Evolutionary conservation across 768 basidiomycete genomes (phyloP).

Genomic region (Xerocomellus dryophilus): DNA sequence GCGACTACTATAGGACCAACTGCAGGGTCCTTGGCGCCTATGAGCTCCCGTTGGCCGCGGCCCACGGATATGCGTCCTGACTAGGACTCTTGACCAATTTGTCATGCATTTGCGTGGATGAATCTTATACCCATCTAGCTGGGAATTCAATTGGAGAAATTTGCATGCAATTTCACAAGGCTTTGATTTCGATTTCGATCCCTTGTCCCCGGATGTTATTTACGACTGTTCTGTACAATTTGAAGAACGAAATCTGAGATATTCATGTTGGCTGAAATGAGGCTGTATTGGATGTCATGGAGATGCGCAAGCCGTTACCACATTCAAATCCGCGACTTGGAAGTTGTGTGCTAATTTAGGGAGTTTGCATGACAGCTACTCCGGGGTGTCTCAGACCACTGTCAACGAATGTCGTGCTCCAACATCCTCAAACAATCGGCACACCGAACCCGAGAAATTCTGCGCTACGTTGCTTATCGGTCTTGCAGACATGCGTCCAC

Average conservation of each 20-base stretch:
- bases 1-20: slow-evolving; percentile 30
- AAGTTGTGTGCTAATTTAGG: too few species aligned
- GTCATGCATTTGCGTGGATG: not conserved
- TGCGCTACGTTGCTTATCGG: slow-evolving; percentile 1
- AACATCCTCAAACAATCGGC: slow-evolving; percentile 2
- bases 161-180: not conserved
- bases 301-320: too few species aligned
- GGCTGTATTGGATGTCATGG: not conserved
- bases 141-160: not conserved
- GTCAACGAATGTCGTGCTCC: slow-evolving; percentile 10
- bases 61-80: not conserved
- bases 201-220: not conserved
- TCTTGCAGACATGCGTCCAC: slow-evolving; percentile 20
- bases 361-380: not conserved
- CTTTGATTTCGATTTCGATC: not conserved
- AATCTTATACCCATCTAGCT: not conserved
- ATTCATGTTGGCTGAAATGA: too few species aligned
- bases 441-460: slow-evolving; percentile 3
- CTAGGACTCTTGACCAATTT: not conserved
- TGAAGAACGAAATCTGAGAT: not conserved
- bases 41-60: not conserved
- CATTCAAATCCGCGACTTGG: too few species aligned
- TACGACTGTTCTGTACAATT: not conserved
- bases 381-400: not conserved
- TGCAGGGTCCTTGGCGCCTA: not conserved